Evolutionary conservation across 2,329 filamentous ascomycete species (phyloP), one percentile per base, ranked within the genome.

Genomic region (Blumeria graminis): DNA sequence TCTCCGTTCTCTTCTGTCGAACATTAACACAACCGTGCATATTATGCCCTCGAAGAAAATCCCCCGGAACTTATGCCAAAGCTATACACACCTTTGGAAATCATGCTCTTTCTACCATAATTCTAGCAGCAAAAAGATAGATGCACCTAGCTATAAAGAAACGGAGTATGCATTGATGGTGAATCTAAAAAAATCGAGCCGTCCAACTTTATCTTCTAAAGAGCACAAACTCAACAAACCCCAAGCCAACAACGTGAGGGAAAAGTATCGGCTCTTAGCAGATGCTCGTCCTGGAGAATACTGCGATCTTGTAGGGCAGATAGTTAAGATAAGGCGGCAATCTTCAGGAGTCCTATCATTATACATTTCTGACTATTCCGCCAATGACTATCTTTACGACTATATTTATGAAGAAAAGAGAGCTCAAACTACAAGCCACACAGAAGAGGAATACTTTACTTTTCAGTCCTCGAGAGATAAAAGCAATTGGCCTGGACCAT

Each of bases 281-380:
- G 77, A 88, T 61, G 68, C 86, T 1, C 63, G 69, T 2, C 69
- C 74, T 0, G 66, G 68, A 13, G 56, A 46, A 3, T 93, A 82
- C 64, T 78, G 75, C 62, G 79, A 94, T 64, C 65, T 93, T 1
- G 71, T 86, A 16, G 87, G 77, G 1, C 76, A 89, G 64, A 77
- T 94, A 1, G 75, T 88, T 51, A 80, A 75, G 61, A 69, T 74
- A 0, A 77, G 71, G 61, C 75, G 69, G 57, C 28, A n/a, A 3
- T 18, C 32, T 18, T 18, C 22, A 11, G 35, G 28, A 7, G 11
- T 3, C 6, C 68, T 76, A 11, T 77, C 78, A 5, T 60, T 94
- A 0, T 88, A 88, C 71, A 70, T 94, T 16, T 84, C 85, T 0
- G 89, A 95, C 67, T 94, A 89, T 66, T 93, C 87, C 0, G 70